Conservation (phyloP, 2,329 filamentous ascomycete species). For the Diaporthe sp. region DNA sequence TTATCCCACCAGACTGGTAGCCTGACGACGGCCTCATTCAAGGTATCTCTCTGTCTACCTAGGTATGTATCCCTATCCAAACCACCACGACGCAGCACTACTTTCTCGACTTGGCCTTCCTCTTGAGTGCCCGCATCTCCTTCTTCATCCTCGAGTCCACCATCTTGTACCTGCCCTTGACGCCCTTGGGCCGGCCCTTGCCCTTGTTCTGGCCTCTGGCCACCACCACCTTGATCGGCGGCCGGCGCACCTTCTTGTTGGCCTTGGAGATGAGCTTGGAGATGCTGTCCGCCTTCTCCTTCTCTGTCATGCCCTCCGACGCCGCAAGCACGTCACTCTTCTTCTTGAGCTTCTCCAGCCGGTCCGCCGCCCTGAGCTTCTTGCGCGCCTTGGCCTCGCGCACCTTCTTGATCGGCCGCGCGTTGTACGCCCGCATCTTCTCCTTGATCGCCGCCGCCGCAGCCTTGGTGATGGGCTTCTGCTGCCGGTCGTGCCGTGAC, state of each 20-base stretch:
- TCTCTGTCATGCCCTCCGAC: slow-evolving; percentile 93
- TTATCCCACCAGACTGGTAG: neutral
- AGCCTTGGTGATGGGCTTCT: slow-evolving; percentile 92
- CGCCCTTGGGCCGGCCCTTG: slow-evolving; percentile 42
- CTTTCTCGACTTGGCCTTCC: slow-evolving; percentile 77
- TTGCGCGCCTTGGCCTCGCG: slow-evolving; percentile 96
- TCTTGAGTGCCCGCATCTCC: slow-evolving; percentile 90
- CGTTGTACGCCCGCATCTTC: slow-evolving; percentile 92
- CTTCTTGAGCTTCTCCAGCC: slow-evolving; percentile 94
- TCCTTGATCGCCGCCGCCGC: slow-evolving; percentile 94
- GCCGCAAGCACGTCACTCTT: slow-evolving; percentile 92
- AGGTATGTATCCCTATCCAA: neutral
- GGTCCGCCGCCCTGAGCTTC: slow-evolving; percentile 94
- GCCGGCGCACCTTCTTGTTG: slow-evolving; percentile 86
- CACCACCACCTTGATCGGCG: slow-evolving; percentile 88
- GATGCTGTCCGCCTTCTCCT: slow-evolving; percentile 93
- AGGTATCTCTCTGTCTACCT: neutral
- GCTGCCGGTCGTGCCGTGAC: slow-evolving; percentile 81
- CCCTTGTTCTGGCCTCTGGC: slow-evolving; percentile 73
- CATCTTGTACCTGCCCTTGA: slow-evolving; percentile 82
- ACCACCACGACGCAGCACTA: neutral
- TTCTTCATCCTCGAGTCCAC: slow-evolving; percentile 97
- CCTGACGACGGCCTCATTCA: neutral
- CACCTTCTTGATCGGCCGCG: slow-evolving; percentile 98
- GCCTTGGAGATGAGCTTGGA: slow-evolving; percentile 85